Conservation (phyloP, 495 filamentous ascomycete species). For the Tetracladium marchalianum region DNA sequence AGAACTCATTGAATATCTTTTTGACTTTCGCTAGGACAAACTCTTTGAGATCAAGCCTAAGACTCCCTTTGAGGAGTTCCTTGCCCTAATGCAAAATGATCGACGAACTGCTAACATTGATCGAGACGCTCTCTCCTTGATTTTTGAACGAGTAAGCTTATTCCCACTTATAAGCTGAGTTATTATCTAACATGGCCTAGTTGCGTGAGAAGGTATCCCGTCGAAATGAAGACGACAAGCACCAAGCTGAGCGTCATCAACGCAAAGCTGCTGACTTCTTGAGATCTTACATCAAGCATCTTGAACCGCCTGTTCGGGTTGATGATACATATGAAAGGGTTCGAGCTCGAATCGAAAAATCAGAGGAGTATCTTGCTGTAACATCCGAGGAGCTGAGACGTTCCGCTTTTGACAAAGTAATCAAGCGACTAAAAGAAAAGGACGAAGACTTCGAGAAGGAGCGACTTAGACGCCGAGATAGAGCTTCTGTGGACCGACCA, state of each 20-base stretch:
- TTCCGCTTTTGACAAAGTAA: constrained; percentile 83
- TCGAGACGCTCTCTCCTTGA: constrained; percentile 58
- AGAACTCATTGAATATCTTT: constrained; percentile 17
- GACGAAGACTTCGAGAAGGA: constrained; percentile 78
- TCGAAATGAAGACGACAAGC: constrained; percentile 76
- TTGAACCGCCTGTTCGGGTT: constrained; percentile 73
- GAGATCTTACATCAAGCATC: constrained; percentile 77
- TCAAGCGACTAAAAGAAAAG: constrained; percentile 82
- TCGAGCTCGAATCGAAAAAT: constrained; percentile 63
- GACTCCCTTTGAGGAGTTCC: constrained; percentile 83
- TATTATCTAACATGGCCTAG: constrained; percentile 25
- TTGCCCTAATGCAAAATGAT: constrained; percentile 65
- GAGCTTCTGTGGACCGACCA: constrained; percentile 48
- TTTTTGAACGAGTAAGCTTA: constrained; percentile 60
- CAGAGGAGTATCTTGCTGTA: constrained; percentile 73
- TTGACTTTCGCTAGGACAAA: constrained; percentile 51
- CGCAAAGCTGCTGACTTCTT: constrained; percentile 77
- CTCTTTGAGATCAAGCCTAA: constrained; percentile 80
- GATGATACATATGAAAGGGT: constrained; percentile 82
- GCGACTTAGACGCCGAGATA: constrained; percentile 52
- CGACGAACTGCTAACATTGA: constrained; percentile 77
- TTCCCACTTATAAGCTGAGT: too few species aligned
- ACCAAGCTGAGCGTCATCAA: constrained; percentile 73
- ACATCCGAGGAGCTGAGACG: constrained; percentile 72
- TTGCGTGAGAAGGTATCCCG: constrained; percentile 67